Evolutionary conservation across 768 basidiomycete genomes (phyloP), one percentile per base, ranked within the genome.

Genomic region (Mycena alexandri): DNA sequence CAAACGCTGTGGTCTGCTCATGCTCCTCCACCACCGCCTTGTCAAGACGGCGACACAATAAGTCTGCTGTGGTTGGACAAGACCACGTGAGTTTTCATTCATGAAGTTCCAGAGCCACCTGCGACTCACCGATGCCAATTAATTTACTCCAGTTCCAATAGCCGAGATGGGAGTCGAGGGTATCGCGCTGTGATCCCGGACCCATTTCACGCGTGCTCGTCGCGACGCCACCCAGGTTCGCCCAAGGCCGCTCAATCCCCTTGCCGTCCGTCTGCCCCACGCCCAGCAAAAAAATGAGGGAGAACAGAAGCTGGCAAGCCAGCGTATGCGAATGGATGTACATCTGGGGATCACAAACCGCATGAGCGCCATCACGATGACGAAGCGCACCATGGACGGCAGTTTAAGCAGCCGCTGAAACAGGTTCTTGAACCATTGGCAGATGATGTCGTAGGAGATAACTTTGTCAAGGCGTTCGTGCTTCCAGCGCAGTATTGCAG

Each of bases 291-390:
- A n/a, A n/a, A n/a, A n/a, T n/a, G n/a, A n/a, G n/a, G n/a, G n/a
- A n/a, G n/a, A n/a, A n/a, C n/a, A n/a, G n/a, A n/a, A n/a, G n/a
- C n/a, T n/a, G n/a, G n/a, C n/a, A n/a, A n/a, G n/a, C n/a, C n/a
- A n/a, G n/a, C n/a, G n/a, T n/a, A n/a, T n/a, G n/a, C n/a, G n/a
- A n/a, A n/a, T n/a, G n/a, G n/a, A n/a, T n/a, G n/a, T n/a, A n/a
- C n/a, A n/a, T n/a, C n/a, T n/a, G n/a, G 77, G 78, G 5, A 77
- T 71, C 7, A 78, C 79, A 5, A 77, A 77, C 14, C 72, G 74
- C 33, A 76, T 68, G 13, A 48, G 57, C 10, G 54, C 51, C 6
- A 53, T 13, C 42, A 61, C 63, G 38, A 46, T 62, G 5, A 3
- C 5, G 14, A 76, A 33, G 5, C 63, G 59, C 24, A 75, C 11